Conservation (phyloP, 2,329 filamentous ascomycete species). For the Penicillium sp. region DNA sequence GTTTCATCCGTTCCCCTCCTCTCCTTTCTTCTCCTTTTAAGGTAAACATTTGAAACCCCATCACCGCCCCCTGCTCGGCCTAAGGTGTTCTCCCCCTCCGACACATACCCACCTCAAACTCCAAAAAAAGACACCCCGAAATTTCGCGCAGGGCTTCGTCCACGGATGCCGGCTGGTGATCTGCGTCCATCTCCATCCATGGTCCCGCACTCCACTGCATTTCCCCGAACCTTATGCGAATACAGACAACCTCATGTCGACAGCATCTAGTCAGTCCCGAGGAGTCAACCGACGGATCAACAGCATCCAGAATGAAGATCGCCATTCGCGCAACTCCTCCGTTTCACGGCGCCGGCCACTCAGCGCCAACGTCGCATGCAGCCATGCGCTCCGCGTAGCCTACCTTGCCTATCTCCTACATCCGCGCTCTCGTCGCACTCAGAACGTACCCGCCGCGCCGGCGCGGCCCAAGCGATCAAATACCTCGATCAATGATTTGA, state of each 20-base stretch:
- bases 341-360: constrained; percentile 44
- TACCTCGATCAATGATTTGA: constrained; percentile 73
- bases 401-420: constrained; percentile 92
- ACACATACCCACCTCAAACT: constrained; percentile 1
- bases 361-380: constrained; percentile 76
- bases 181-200: constrained; percentile 30
- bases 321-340: constrained; percentile 45
- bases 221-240: constrained; percentile 24
- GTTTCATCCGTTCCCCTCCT: constrained; percentile 21
- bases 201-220: constrained; percentile 34
- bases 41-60: constrained; percentile 16
- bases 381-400: constrained; percentile 83
- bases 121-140: not conserved
- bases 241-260: constrained; percentile 44
- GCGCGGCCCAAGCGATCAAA: constrained; percentile 67
- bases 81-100: not conserved
- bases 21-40: constrained; percentile 11
- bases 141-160: not conserved
- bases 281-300: constrained; percentile 49
- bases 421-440: constrained; percentile 82
- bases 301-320: constrained; percentile 46
- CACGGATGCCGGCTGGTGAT: constrained; percentile 23
- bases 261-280: constrained; percentile 46
- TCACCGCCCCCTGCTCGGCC: constrained; percentile 10
- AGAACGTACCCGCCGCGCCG: constrained; percentile 71